A percentile compares a stretch with the other conserved stretches of the same genome.
Evolutionary conservation across 139 green algal genomes (phyloP).

Genomic region (Microglena sp.): DNA sequence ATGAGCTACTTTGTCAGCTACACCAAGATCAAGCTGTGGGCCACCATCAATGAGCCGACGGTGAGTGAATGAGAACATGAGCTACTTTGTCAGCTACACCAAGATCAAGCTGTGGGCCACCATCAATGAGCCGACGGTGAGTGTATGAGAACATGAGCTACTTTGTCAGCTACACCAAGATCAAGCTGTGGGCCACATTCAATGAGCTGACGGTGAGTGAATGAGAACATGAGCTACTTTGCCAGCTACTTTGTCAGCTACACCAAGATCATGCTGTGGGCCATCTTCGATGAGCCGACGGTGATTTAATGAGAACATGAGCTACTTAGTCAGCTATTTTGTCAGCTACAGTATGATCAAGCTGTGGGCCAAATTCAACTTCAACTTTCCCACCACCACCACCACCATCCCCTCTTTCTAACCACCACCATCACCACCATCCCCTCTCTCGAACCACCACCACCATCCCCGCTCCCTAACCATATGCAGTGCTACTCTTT

Average conservation of each 20-base stretch:
- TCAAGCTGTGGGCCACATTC: slow-evolving; percentile 31
- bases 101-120: slow-evolving; percentile 10
- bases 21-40: slow-evolving; percentile 7
- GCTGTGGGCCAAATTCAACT: slow-evolving; percentile 53
- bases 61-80: slow-evolving; percentile 32
- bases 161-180: neutral
- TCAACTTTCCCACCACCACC: too few relatives aligned
- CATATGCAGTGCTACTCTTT: too few relatives aligned
- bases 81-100: slow-evolving; percentile 1
- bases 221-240: too few relatives aligned
- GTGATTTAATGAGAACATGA: too few relatives aligned
- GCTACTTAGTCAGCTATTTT: too few relatives aligned
- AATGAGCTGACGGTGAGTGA: slow-evolving; percentile 73
- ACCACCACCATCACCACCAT: too few relatives aligned
- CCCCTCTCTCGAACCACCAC: too few relatives aligned
- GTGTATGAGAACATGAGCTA: too few relatives aligned
- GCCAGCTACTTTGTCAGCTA: too few relatives aligned
- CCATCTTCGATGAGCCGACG: slow-evolving; percentile 73
- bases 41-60: slow-evolving; percentile 71
- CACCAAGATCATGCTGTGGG: slow-evolving; percentile 13
- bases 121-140: slow-evolving; percentile 76
- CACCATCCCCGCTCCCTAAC: too few relatives aligned
- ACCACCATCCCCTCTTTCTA: too few relatives aligned
- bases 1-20: slow-evolving; percentile 23
- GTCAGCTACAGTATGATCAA: slow-evolving; percentile 7